Percentiles rank a stretch among this genome's conserved stretches.
phyloP scores from a whole-genome alignment of 1,284 basidiomycete genomes.

The Microbotryum intermedium region DNA sequence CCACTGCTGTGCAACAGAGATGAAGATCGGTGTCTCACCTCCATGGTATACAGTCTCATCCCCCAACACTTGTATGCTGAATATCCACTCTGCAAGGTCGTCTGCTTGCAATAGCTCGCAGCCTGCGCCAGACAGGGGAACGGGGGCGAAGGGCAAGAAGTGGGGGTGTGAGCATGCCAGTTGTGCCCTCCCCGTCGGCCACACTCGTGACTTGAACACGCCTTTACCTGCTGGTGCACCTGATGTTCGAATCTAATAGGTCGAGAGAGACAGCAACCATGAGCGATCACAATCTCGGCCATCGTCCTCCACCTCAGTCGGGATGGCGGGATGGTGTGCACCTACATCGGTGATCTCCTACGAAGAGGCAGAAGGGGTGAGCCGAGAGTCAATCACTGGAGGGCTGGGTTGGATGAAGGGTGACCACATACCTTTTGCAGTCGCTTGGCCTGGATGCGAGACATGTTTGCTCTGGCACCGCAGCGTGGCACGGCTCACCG shows the following conservation, averaged over 20 bases:
- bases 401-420: too few relatives aligned
- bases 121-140: conserved; percentile 1
- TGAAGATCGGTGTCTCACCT: conserved; percentile 6
- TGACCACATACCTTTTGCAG: conserved; percentile 12
- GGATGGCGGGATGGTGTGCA: neutral
- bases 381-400: too few relatives aligned
- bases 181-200: too few relatives aligned
- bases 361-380: too few relatives aligned
- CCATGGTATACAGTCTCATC: conserved; percentile 19
- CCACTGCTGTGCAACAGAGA: neutral
- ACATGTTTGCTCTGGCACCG: neutral
- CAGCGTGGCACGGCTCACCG: too few relatives aligned
- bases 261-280: neutral
- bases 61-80: conserved; percentile 14
- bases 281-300: neutral
- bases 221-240: conserved; percentile 15
- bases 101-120: conserved; percentile 21
- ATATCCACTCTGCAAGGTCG: conserved; percentile 22
- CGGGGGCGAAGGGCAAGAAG: neutral
- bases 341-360: conserved; percentile 21
- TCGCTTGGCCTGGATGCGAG: conserved; percentile 20
- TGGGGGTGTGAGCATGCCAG: neutral
- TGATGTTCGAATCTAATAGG: conserved; percentile 14
- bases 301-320: neutral
- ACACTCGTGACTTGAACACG: too few relatives aligned